Percentiles rank a stretch among this genome's conserved stretches.
phyloP scores from a whole-genome alignment of 495 filamentous ascomycete species.

The Talaromyces adpressus region DNA sequence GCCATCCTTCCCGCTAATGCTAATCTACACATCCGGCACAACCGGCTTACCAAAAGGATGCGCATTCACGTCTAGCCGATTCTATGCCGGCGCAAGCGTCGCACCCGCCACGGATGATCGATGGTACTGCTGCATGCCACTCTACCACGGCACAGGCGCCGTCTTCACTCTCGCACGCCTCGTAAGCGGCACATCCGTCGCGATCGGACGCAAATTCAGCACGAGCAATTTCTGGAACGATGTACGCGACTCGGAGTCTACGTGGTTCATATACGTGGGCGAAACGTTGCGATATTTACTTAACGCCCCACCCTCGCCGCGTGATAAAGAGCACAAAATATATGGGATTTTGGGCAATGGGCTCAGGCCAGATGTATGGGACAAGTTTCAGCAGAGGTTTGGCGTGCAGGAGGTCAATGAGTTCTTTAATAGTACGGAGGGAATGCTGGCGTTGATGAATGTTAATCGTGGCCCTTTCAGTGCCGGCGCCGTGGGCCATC shows the following conservation, averaged over 20 bases:
- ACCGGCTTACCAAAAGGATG: conserved; percentile 61
- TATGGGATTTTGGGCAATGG: conserved; percentile 71
- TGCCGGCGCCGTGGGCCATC: conserved; percentile 61
- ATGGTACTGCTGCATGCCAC: conserved; percentile 74
- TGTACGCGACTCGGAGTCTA: conserved; percentile 58
- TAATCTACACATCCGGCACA: conserved; percentile 68
- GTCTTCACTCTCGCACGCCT: conserved; percentile 49
- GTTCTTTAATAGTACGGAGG: conserved; percentile 63
- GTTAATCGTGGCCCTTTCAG: conserved; percentile 53
- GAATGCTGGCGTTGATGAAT: conserved; percentile 53
- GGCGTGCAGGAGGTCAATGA: conserved; percentile 51
- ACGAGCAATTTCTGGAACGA: conserved; percentile 70
- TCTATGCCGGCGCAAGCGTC: conserved; percentile 23
- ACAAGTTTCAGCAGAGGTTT: conserved; percentile 58
- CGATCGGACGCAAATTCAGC: conserved; percentile 64
- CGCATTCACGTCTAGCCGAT: conserved; percentile 39
- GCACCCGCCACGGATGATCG: conserved; percentile 45
- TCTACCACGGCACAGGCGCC: conserved; percentile 72
- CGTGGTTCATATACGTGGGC: conserved; percentile 75
- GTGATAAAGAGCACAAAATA: conserved; percentile 60
- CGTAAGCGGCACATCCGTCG: conserved; percentile 52
- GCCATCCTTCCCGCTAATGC: conserved; percentile 44
- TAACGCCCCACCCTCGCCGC: conserved; percentile 53
- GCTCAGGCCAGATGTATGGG: conserved; percentile 71
- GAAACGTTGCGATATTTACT: conserved; percentile 74